Percentiles rank a stretch among this genome's conserved stretches.
Conservation (phyloP, 2,329 filamentous ascomycete species). For the Aspergillus tamarii region DNA sequence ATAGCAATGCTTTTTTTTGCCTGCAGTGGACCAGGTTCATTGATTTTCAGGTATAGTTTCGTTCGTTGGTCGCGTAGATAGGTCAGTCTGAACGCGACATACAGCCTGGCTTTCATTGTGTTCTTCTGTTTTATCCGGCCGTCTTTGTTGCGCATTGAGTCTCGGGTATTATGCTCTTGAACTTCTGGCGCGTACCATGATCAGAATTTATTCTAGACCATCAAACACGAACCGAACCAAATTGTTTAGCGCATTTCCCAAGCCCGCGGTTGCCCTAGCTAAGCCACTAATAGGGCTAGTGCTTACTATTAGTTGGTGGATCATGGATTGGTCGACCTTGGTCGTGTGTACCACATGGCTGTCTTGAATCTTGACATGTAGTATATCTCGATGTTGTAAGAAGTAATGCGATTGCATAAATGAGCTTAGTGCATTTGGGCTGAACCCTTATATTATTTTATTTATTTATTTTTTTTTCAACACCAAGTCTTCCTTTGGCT, state of each 20-base stretch:
- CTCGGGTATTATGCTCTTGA: background rate
- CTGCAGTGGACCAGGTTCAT: background rate
- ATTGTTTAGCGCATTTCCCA: background rate
- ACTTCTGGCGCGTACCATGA: constrained; percentile 2
- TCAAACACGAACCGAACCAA: background rate
- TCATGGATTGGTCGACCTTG: background rate
- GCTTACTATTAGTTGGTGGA: background rate
- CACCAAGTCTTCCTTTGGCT: background rate
- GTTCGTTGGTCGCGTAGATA: background rate
- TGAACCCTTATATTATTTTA: background rate
- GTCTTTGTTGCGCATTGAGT: background rate
- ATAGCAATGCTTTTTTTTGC: background rate
- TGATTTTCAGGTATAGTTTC: background rate
- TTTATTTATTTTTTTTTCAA: background rate
- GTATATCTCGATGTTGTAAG: background rate
- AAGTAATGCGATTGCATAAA: background rate
- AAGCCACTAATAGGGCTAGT: background rate
- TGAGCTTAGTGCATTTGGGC: background rate
- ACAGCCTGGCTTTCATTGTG: background rate
- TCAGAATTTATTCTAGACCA: background rate
- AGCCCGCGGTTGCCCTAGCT: background rate
- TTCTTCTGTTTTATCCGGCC: background rate
- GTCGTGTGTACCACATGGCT: background rate
- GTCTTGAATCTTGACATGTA: background rate
- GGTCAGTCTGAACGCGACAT: background rate